A percentile compares a stretch with the other conserved stretches of the same genome.
phyloP scores from a whole-genome alignment of 2,329 filamentous ascomycete species.

The Fusarium sp. region DNA sequence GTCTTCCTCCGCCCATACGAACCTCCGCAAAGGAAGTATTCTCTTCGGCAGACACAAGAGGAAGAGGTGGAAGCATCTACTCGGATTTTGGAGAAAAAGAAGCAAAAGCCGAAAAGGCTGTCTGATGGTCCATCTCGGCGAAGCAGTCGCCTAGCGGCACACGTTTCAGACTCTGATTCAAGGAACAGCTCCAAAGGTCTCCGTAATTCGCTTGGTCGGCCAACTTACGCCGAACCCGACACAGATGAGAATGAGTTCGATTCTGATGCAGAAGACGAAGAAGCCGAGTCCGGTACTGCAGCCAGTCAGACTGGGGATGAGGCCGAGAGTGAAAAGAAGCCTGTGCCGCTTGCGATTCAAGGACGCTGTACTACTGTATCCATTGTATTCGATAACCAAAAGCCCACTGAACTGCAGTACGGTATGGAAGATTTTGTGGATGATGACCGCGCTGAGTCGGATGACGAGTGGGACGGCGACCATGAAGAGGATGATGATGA shows the following conservation, averaged over 20 bases:
- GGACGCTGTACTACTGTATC: conserved; percentile 76
- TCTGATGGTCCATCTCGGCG: conserved; percentile 47
- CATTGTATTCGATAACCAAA: conserved; percentile 79
- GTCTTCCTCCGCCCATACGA: conserved; percentile 67
- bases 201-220: conserved; percentile 30
- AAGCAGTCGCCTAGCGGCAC: conserved; percentile 49
- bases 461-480: conserved; percentile 68
- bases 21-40: conserved; percentile 49
- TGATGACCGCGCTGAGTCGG: conserved; percentile 62
- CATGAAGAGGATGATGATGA: conserved; percentile 59
- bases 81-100: conserved; percentile 24
- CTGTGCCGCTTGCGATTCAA: conserved; percentile 67
- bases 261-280: conserved; percentile 31
- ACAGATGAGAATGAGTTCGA: conserved; percentile 56
- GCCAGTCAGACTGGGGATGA: conserved; percentile 10
- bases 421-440: conserved; percentile 78
- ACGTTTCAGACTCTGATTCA: conserved; percentile 39
- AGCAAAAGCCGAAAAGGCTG: conserved; percentile 13
- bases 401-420: conserved; percentile 73
- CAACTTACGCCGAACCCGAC: conserved; percentile 57
- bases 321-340: conserved; percentile 31
- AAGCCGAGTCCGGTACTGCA: neutral
- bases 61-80: neutral
- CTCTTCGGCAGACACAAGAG: conserved; percentile 30
- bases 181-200: conserved; percentile 32